A percentile compares a stretch with the other conserved stretches of the same genome.
phyloP scores from a whole-genome alignment of 163 green algal species.

The Trebouxia gelatinosa region DNA sequence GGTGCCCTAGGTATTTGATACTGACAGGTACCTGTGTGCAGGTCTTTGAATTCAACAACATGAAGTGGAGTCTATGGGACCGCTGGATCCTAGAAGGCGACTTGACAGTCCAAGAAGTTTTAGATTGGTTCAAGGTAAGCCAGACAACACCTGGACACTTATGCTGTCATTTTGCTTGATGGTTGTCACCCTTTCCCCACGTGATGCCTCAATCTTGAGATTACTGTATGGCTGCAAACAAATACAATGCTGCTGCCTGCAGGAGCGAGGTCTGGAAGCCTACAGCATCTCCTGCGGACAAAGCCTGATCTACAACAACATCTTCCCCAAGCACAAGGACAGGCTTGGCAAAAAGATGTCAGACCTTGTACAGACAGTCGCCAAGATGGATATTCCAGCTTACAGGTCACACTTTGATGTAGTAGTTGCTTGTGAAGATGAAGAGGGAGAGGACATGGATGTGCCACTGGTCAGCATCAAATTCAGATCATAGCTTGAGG shows the following conservation, averaged over 20 bases:
- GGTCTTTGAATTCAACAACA: conserved; percentile 48
- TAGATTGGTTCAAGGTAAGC: conserved; percentile 71
- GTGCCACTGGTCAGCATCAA: conserved; percentile 94
- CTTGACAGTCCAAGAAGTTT: conserved; percentile 86
- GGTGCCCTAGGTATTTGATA: no score
- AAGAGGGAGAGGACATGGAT: conserved; percentile 95
- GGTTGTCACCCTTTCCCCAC: not conserved
- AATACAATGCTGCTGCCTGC: conserved; percentile 8
- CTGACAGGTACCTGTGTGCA: not conserved
- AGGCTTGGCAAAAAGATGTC: conserved; percentile 85
- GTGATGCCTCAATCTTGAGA: no score
- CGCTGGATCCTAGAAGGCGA: conserved; percentile 96
- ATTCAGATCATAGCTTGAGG: conserved; percentile 68
- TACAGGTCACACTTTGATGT: conserved; percentile 87
- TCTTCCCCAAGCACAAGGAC: conserved; percentile 98
- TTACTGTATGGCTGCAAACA: no score
- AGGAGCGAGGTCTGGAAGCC: conserved; percentile 58
- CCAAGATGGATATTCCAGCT: conserved; percentile 84
- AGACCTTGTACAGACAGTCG: conserved; percentile 74
- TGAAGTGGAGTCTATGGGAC: conserved; percentile 95
- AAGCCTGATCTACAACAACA: conserved; percentile 96
- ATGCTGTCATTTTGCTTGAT: not conserved
- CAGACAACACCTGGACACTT: not conserved
- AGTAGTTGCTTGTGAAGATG: conserved; percentile 90
- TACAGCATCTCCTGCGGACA: conserved; percentile 94